Evolutionary conservation across 371 early-diverging fungal genomes (phyloP).

Genomic region (Rhizopus stolonifer): DNA sequence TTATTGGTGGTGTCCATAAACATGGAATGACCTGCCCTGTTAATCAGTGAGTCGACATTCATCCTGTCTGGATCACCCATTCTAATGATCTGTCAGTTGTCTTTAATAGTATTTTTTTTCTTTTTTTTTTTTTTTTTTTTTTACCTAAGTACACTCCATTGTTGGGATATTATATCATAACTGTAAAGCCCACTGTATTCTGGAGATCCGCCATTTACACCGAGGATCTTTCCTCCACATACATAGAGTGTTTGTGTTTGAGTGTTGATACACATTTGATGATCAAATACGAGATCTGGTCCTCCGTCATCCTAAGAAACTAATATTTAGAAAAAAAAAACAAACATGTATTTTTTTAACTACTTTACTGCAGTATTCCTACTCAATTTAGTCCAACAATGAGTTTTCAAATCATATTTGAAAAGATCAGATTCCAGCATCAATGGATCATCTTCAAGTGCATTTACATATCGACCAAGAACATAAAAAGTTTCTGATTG

Average conservation of each 20-base stretch:
- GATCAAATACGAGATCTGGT: constrained; percentile 89
- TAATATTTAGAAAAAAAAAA: no score
- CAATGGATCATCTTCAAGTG: constrained; percentile 42
- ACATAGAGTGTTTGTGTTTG: constrained; percentile 72
- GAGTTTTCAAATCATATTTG: constrained; percentile 67
- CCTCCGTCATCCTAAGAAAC: constrained; percentile 64
- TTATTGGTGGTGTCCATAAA: constrained; percentile 71
- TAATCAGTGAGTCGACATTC: constrained; percentile 22
- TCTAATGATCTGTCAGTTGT: no score
- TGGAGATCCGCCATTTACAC: constrained; percentile 55
- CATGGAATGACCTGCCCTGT: constrained; percentile 88
- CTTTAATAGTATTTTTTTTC: no score
- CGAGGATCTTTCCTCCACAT: constrained; percentile 86
- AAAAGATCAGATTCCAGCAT: constrained; percentile 81
- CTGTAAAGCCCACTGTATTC: constrained; percentile 85
- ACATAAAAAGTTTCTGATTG: constrained; percentile 71
- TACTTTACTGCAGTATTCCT: constrained; percentile 66
- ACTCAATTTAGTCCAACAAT: constrained; percentile 75
- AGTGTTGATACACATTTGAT: constrained; percentile 92
- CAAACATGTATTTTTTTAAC: no score
- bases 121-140: background rate
- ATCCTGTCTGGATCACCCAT: no score
- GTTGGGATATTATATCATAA: constrained; percentile 61
- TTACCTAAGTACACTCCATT: constrained; percentile 70
- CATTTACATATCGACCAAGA: constrained; percentile 76